Evolutionary conservation across 768 basidiomycete species (phyloP).

Genomic region (Tylopilus sp.): DNA sequence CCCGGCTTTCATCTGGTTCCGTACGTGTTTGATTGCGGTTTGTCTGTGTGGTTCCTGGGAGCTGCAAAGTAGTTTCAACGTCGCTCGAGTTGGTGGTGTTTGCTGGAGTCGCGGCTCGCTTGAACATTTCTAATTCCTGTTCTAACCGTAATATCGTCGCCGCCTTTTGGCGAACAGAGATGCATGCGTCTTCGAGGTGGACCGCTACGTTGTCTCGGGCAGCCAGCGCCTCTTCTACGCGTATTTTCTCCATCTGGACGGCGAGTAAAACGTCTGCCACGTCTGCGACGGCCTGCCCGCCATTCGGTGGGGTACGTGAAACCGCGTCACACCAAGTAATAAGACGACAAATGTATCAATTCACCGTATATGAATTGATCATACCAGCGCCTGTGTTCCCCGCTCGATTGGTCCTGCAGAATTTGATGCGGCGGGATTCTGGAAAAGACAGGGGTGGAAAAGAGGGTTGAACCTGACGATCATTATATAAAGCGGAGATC

Average conservation of each 20-base stretch:
- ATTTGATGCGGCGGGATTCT: neutral
- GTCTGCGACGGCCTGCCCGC: constrained; percentile 10
- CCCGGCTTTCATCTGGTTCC: constrained; percentile 3
- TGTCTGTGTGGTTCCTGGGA: neutral
- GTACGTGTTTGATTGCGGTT: neutral
- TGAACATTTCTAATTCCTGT: constrained; percentile 34
- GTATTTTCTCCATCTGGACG: constrained; percentile 49
- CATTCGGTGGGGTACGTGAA: neutral
- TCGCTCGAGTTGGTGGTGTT: constrained; percentile 10
- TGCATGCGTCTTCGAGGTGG: constrained; percentile 57
- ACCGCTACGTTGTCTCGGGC: constrained; percentile 63
- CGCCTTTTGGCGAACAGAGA: constrained; percentile 59
- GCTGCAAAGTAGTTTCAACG: neutral
- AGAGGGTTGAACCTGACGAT: neutral
- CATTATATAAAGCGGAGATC: constrained; percentile 5
- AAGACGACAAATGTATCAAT: neutral
- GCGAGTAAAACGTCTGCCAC: constrained; percentile 52
- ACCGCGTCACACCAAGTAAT: neutral
- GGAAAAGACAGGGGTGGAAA: neutral
- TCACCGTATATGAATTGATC: constrained; percentile 15
- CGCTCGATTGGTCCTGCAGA: constrained; percentile 3
- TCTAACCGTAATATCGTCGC: constrained; percentile 47
- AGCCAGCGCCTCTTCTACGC: constrained; percentile 52
- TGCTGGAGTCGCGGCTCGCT: constrained; percentile 22
- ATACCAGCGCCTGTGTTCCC: neutral